A percentile compares a stretch with the other conserved stretches of the same genome.
Evolutionary conservation across 2,329 filamentous ascomycete genomes (phyloP).

Genomic region (Colletotrichum eleusines): DNA sequence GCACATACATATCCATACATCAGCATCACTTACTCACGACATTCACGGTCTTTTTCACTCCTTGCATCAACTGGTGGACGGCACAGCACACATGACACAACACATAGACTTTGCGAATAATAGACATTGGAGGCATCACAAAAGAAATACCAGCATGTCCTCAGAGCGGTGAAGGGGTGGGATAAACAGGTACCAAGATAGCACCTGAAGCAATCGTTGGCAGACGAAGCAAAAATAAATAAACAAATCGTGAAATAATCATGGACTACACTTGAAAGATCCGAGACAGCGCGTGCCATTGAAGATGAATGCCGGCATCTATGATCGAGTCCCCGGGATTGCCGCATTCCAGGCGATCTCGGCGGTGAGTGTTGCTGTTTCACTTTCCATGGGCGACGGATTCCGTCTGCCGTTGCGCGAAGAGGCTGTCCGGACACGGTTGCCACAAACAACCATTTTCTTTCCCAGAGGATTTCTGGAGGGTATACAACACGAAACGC

Average conservation of each 20-base stretch:
- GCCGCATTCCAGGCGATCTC: constrained; percentile 13
- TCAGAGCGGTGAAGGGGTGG: constrained; percentile 9
- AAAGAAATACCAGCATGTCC: not conserved
- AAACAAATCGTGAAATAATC: constrained; percentile 3
- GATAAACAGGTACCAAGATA: constrained; percentile 5
- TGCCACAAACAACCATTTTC: not conserved
- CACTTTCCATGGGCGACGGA: not conserved
- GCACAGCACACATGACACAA: constrained; percentile 12
- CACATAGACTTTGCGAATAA: constrained; percentile 28
- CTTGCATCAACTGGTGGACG: constrained; percentile 38
- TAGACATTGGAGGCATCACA: constrained; percentile 27
- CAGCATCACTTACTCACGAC: constrained; percentile 40
- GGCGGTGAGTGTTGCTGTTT: not conserved
- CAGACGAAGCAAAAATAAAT: constrained; percentile 4
- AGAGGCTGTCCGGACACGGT: not conserved
- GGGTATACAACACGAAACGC: constrained; percentile 15
- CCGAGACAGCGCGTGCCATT: not conserved
- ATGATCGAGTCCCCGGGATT: not conserved
- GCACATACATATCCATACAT: constrained; percentile 33
- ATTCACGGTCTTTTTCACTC: constrained; percentile 41
- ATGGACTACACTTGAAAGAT: constrained; percentile 15
- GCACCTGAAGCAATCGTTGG: constrained; percentile 10
- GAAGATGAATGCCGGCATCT: not conserved
- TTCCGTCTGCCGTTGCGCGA: not conserved
- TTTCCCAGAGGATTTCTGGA: not conserved